Base-by-base conservation (phyloP, 371 early-diverging fungal genomes). In the Mucor mucedo region DNA sequence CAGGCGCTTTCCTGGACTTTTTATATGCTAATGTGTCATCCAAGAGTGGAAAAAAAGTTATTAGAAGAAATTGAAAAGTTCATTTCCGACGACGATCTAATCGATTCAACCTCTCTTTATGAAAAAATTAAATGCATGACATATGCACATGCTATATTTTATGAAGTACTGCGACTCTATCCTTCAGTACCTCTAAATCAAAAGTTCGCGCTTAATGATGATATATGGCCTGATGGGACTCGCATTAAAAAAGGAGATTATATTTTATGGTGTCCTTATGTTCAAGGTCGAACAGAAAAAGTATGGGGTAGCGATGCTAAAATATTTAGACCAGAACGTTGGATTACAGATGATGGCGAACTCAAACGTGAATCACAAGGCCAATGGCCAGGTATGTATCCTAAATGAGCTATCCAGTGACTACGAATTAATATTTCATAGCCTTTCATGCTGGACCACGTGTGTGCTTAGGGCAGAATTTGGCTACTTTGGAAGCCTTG, bases 1-100 rank as follows among this genome's bases (percentile, higher is more conserved):
- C 89, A 89, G 62, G 86, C 89, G 1, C 78, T 92, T 10, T 83
- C 83, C 5, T 93, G 93, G 93, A 79, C 85, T 30, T 84, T 89
- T 60, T 89, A 81, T 53, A 73, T 73, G 38, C 74, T 93, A 21
- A 68, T 80, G 53, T 71, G 77, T 30, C 77, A 86, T 52, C 84
- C 87, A 0, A 62, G 72, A 2, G 82, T 88, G 0, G 83, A 88
- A 60, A 53, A 58, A 16, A 84, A 78, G 50, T 65, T 93, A 13
- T 60, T 85, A 28, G 78, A 84, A 33, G 92, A 92, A 60, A 83
- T 89, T 28, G 52, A 71, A 4, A 40, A 63, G 4, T 28, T 76
- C 10, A 60, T 87, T 13, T 54, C 58, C 32, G 62, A 70, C 38
- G 74, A 72, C 1, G 66, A 70, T 2, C 61, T 68, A 27, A 35